Conservation (phyloP, 768 basidiomycete genomes). For the Vararia minispora region DNA sequence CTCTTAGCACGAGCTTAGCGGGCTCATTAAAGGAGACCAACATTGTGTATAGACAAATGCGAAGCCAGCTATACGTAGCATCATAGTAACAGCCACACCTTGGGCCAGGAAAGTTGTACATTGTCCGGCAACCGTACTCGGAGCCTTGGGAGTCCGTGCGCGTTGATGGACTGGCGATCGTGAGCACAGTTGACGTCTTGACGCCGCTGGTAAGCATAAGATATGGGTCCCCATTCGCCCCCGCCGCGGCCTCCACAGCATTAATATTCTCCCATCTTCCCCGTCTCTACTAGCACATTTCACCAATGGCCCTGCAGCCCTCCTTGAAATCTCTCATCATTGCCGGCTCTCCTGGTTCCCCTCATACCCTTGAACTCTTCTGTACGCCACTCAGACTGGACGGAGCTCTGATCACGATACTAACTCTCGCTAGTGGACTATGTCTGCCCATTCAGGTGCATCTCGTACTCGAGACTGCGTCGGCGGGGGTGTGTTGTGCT, state of each 20-base stretch:
- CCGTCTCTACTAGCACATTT: neutral
- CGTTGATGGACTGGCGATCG: neutral
- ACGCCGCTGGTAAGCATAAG: neutral
- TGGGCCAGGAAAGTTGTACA: too few relatives aligned
- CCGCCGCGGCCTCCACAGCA: neutral
- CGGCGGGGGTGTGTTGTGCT: too few relatives aligned
- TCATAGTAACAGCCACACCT: too few relatives aligned
- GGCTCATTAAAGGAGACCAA: too few relatives aligned
- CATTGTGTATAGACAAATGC: too few relatives aligned
- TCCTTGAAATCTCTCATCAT: conserved; percentile 55
- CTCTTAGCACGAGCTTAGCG: too few relatives aligned
- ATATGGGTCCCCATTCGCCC: neutral
- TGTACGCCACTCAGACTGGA: conserved; percentile 28
- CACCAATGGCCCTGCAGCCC: conserved; percentile 68
- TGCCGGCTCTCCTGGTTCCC: conserved; percentile 44
- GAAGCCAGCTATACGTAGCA: too few relatives aligned
- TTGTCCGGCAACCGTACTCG: too few relatives aligned
- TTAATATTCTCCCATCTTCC: neutral
- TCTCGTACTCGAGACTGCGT: neutral
- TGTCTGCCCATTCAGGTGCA: conserved; percentile 73
- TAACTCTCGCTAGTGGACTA: conserved; percentile 52
- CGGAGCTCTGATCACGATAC: neutral
- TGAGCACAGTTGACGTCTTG: neutral
- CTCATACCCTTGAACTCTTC: conserved; percentile 75
- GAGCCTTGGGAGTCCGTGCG: too few relatives aligned